Percentiles rank a stretch among this genome's conserved stretches.
Conservation (phyloP, 2,329 filamentous ascomycete species). For the Aspergillus unguis region DNA sequence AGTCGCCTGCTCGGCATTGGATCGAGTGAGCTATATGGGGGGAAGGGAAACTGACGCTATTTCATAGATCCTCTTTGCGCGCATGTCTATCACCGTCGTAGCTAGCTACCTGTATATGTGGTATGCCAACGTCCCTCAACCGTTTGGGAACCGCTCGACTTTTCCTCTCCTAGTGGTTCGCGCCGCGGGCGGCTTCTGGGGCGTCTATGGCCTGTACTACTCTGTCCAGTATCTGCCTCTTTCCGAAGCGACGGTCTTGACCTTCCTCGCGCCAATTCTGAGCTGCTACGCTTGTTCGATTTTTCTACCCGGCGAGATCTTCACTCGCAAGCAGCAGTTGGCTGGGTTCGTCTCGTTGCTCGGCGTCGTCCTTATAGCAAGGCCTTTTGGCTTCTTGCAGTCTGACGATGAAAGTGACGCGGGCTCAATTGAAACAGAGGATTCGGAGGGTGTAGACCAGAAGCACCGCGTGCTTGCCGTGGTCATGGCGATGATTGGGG, state of each 20-base stretch:
- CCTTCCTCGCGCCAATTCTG: constrained; percentile 76
- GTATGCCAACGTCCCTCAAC: constrained; percentile 62
- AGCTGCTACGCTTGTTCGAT: constrained; percentile 77
- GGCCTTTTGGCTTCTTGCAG: constrained; percentile 48
- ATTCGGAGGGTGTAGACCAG: constrained; percentile 47
- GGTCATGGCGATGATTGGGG: constrained; percentile 69
- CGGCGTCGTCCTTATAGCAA: constrained; percentile 80
- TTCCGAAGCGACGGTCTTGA: constrained; percentile 84
- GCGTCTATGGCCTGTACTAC: constrained; percentile 75
- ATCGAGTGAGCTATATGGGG: not conserved
- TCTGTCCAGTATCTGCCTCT: constrained; percentile 75
- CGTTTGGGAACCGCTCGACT: constrained; percentile 66
- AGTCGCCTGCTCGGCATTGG: too few species aligned
- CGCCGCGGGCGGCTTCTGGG: constrained; percentile 70
- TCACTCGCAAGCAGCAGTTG: constrained; percentile 72
- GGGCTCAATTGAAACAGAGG: constrained; percentile 18
- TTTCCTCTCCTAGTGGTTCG: constrained; percentile 65
- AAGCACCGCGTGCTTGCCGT: constrained; percentile 68
- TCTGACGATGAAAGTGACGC: constrained; percentile 3
- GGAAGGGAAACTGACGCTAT: not conserved
- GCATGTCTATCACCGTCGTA: constrained; percentile 71
- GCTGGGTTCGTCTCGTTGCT: constrained; percentile 71
- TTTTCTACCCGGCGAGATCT: constrained; percentile 67
- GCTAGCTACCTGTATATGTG: constrained; percentile 71
- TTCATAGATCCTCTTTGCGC: constrained; percentile 66